Conservation (phyloP, 202 grass and related monocot species). For the Schoenoplectus tabernaemontani region DNA sequence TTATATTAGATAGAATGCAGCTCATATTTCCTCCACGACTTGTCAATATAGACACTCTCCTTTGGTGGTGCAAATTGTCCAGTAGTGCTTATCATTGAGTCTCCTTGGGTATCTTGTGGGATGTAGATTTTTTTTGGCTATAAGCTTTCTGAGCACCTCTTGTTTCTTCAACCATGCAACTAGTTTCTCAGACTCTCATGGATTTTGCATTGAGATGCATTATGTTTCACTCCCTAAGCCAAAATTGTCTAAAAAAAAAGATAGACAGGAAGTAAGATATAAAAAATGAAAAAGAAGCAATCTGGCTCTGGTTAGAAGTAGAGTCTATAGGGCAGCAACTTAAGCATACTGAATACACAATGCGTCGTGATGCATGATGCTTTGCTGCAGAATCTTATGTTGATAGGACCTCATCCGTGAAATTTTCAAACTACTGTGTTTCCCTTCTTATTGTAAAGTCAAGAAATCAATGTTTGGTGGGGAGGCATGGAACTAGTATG, state of each 20-base stretch:
- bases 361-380: neutral
- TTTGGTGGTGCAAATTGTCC: too few relatives aligned
- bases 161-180: neutral
- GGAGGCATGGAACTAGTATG: neutral
- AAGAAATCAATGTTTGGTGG: conserved; percentile 5
- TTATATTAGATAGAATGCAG: conserved; percentile 9
- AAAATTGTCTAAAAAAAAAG: neutral
- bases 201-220: neutral
- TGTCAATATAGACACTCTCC: neutral
- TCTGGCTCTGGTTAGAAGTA: neutral
- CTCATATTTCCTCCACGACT: neutral
- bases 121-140: conserved; percentile 6
- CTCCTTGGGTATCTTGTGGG: neutral
- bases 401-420: neutral
- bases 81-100: neutral
- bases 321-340: neutral
- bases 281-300: neutral
- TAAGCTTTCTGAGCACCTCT: neutral
- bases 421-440: neutral
- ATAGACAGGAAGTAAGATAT: neutral
- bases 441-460: neutral
- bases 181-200: neutral
- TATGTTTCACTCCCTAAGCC: neutral
- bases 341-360: neutral
- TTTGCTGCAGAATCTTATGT: neutral